Base-by-base conservation (phyloP, 208 protist species). In the Leishmania amazonensis region DNA sequence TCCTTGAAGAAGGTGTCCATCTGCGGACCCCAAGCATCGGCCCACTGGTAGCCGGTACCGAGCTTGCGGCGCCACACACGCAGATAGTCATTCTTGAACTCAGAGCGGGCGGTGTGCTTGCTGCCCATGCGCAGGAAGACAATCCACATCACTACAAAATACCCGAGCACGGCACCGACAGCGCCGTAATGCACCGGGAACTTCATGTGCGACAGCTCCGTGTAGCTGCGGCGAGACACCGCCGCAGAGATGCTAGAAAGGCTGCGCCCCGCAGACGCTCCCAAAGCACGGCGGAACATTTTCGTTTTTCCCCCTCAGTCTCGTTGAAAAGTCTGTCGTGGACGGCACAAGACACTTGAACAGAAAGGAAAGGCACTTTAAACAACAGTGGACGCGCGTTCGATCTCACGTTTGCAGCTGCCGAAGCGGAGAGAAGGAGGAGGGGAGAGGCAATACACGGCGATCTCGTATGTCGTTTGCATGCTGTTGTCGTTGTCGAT, bases 31-130 rank as follows among this genome's bases (percentile, higher is more conserved):
- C 92, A 96, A 31, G 91, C 94, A 77, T 97, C 94, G 78, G 94
- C 80, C 94, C 94, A 97, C 90, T 96, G 83, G 88, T 97, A 97
- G 84, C 94, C 94, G 35, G 90, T 95, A 86, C 94, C 94, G 68
- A 97, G 85, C 84, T 95, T 96, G 84, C 92, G 89, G 83, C 88
- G 87, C 94, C 94, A 97, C 75, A 96, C 91, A 76, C 93, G 91
- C 78, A 96, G 75, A 87, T 92, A 92, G 76, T 97, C 91, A 28
- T 89, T 76, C 90, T 97, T 97, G 88, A 92, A 96, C 84, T 91
- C 86, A 62, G 83, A 74, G 77, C 88, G 88, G 28, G 47, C 51
- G 11, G 87, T 83, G 38, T 89, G 84, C 17, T 82, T 79, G 75
- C 83, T 93, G 76, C 91, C 91, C 82, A 90, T 92, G 83, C 86